Evolutionary conservation across 176 grass and related monocot species (phyloP), one percentile per base, ranked within the genome.

Genomic region (Thinopyrum elongatum): DNA sequence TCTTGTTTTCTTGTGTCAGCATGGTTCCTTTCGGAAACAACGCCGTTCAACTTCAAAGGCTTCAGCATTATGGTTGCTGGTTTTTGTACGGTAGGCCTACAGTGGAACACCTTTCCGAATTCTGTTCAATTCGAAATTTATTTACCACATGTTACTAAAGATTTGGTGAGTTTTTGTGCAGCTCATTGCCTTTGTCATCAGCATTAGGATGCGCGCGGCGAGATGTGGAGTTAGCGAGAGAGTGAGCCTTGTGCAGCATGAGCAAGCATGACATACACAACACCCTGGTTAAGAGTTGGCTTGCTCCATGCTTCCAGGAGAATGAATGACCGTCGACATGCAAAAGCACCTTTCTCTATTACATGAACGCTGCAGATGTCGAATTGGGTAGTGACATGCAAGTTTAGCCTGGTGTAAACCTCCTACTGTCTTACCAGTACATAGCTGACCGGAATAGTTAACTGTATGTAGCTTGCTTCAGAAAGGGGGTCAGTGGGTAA

Each of bases 31-130:
- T 99, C 97, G 19, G 90, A 94, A 74, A 79, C 91, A 90, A 79
- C 65, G 65, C 92, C 94, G 29, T 94, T 96, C 82, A 46, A 89
- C 21, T 94, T 96, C 87, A 93, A 98, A 91, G 97, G 97, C 15
- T 99, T 99, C 76, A 99, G 94, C 42, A 92, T 99, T 61, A 75
- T 96, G 84, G 92, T 92, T 63, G 94, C 92, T 84, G 97, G 94
- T 31, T 94, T 94, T 78, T 88, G 79, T 22, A 92, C 83, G 15
- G 97, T 99, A 96, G 77, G 90, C 47, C 4, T 70, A 13, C 10
- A 15, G 4, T 15, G 10, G 16, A 85, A 82, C 17, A 27, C 38
- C 23, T 46, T 53, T 49, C 9, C 13, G 46, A 85, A 29, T 9
- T 47, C 9, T 70, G 10, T 77, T 55, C 23, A 3, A 1, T 69